Base-by-base conservation (phyloP, 2,329 filamentous ascomycete species). In the Coleophoma cylindrospora region DNA sequence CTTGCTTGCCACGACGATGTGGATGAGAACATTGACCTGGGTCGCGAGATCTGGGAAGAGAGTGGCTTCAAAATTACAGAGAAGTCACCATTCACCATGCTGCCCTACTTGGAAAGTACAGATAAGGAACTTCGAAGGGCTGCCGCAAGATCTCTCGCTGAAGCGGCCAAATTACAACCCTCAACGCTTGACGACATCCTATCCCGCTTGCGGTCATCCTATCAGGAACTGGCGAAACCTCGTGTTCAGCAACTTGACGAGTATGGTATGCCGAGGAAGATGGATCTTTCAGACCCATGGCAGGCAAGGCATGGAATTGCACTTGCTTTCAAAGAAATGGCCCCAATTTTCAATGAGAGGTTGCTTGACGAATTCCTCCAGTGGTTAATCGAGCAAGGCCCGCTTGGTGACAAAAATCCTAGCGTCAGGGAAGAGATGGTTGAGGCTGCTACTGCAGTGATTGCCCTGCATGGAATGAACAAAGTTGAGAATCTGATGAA, bases 221-320 rank as follows among this genome's bases (percentile, higher is more conserved):
- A 99, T 65, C 68, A 77, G 41, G 84, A 91, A 55, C 80, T 92
- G 56, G 86, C 89, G 7, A 95, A 94, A 66, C 88, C 91, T 2
- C 84, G 87, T 52, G 81, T 87, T 43, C 89, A 91, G 11, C 84
- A 92, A 61, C 83, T 92, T 37, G 92, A 99, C 64, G 87, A 92
- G 56, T 97, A 90, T 64, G 94, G 95, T 48, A 96, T 99, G 88
- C 88, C 90, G 3, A 86, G 84, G 62, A 97, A 95, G 70, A 84
- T 86, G 64, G 89, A 97, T 57, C 74, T 91, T 11, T 80, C 87
- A 5, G 94, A 99, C 68, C 87, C 86, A 2, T 99, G 92, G 92
- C 91, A 96, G 67, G 81, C 83, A 12, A 81, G 95, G 57, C 91
- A 95, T 62, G 94, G 94, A 49, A 86, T 96, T 60, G 92, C 90